phyloP scores from a whole-genome alignment of 2,329 filamentous ascomycete genomes.

The Fusarium musae region DNA sequence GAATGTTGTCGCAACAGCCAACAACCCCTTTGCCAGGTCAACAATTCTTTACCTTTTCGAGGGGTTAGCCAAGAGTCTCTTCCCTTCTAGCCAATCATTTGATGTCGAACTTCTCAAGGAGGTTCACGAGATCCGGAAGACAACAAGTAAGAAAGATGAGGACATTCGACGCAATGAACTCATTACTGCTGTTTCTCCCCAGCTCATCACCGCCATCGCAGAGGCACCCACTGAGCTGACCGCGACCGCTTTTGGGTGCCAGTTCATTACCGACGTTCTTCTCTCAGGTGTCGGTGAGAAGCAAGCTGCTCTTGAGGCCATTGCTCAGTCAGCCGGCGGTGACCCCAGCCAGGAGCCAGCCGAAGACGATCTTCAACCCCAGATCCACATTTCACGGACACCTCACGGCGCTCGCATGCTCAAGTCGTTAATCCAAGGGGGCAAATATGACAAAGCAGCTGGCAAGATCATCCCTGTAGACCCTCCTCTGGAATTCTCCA shows the following conservation, averaged over 20 bases:
- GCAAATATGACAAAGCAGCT: constrained; percentile 80
- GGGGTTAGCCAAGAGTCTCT: constrained; percentile 69
- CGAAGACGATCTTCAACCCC: constrained; percentile 54
- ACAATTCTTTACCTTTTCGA: constrained; percentile 86
- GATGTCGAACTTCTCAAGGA: constrained; percentile 80
- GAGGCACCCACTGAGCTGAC: constrained; percentile 75
- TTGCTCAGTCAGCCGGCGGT: constrained; percentile 71
- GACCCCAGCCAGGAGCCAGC: constrained; percentile 58
- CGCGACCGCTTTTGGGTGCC: constrained; percentile 83
- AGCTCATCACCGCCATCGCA: constrained; percentile 78
- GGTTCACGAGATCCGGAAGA: constrained; percentile 80
- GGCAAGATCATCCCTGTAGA: constrained; percentile 78
- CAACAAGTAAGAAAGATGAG: constrained; percentile 93
- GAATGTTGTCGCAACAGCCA: constrained; percentile 72
- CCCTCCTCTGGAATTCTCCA: constrained; percentile 82
- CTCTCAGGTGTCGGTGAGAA: constrained; percentile 82
- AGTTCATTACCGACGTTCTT: constrained; percentile 85
- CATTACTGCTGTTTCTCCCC: constrained; percentile 76
- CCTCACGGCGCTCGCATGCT: constrained; percentile 82
- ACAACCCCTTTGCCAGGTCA: constrained; percentile 71
- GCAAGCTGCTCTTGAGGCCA: constrained; percentile 75
- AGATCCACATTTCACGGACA: constrained; percentile 69
- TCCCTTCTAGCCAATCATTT: constrained; percentile 69
- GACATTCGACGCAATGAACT: constrained; percentile 81
- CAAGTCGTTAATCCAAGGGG: constrained; percentile 90